These are phyloP conservation scores for Lasiodiplodia sp. DNA, from an alignment of 2,329 filamentous ascomycete species.

Conservation along the genomic window DNA sequence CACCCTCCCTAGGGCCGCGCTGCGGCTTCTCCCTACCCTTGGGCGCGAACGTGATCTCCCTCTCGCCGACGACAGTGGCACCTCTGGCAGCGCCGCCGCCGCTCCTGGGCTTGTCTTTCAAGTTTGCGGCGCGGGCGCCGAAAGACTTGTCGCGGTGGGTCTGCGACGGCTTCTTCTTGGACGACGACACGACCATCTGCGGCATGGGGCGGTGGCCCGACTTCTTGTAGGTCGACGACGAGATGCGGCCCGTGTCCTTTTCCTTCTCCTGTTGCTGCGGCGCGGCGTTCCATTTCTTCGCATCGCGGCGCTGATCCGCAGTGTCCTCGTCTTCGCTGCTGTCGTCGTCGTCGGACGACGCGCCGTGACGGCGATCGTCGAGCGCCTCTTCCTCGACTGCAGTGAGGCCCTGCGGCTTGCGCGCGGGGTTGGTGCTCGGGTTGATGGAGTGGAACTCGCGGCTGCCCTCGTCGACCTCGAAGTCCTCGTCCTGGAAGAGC, in stretches of 20 bases:
- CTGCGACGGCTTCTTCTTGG: slow-evolving; percentile 47
- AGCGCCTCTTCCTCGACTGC: slow-evolving; percentile 68
- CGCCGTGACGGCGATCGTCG: slow-evolving; percentile 47
- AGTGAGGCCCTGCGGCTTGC: slow-evolving; percentile 58
- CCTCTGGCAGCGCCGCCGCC: slow-evolving; percentile 35
- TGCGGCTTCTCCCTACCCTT: slow-evolving; percentile 55
- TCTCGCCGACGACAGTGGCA: slow-evolving; percentile 56
- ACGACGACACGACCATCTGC: slow-evolving; percentile 66
- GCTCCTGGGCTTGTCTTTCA: slow-evolving; percentile 41
- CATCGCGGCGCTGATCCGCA: slow-evolving; percentile 38
- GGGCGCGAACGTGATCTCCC: slow-evolving; percentile 77
- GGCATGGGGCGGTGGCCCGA: slow-evolving; percentile 58
- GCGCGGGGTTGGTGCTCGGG: slow-evolving; percentile 71
- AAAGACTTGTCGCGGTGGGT: slow-evolving; percentile 63
- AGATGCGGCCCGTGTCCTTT: slow-evolving; percentile 61
- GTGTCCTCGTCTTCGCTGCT: slow-evolving; percentile 45
- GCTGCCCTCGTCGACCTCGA: slow-evolving; percentile 87
- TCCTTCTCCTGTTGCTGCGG: slow-evolving; percentile 39
- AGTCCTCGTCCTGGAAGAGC: slow-evolving; percentile 92
- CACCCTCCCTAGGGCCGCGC: slow-evolving; percentile 39
- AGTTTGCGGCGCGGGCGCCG: slow-evolving; percentile 58
- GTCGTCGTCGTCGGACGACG: slow-evolving; percentile 41
- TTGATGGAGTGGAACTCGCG: slow-evolving; percentile 89
- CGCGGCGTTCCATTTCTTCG: slow-evolving; percentile 31
- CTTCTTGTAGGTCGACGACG: slow-evolving; percentile 70